Evolutionary conservation across 148 eudicot genomes (phyloP).

Genomic region (Rhododendron kiyosumense): DNA sequence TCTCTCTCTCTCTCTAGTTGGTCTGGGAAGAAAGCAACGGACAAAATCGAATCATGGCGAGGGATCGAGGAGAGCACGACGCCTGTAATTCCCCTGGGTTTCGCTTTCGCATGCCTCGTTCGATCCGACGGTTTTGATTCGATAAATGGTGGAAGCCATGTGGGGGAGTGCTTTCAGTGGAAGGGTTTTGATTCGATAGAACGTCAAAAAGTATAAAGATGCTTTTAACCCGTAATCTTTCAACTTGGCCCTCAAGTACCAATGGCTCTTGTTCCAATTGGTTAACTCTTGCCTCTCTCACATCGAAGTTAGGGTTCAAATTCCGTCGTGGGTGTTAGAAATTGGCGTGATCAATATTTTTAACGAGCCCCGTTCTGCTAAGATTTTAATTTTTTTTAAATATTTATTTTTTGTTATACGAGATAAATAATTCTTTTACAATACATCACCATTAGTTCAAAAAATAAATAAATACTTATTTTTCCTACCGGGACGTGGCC

Average conservation of each 20-base stretch:
- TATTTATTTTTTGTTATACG: no score
- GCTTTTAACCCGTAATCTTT: neutral
- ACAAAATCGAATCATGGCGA: conserved; percentile 9
- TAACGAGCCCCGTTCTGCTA: no score
- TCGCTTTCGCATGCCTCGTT: neutral
- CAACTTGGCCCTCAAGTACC: neutral
- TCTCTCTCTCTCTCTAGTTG: neutral
- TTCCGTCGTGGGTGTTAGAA: no score
- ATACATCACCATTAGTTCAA: no score
- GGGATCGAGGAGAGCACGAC: conserved; percentile 9
- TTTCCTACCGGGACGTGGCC: no score
- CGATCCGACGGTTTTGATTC: conserved; percentile 12
- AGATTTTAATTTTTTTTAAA: no score
- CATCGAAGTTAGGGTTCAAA: no score
- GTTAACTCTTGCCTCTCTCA: no score
- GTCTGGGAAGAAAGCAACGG: conserved; percentile 11
- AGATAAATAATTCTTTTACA: no score
- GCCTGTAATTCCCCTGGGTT: neutral
- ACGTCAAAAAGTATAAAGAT: neutral
- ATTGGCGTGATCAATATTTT: no score
- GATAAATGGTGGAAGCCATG: neutral
- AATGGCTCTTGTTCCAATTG: no score
- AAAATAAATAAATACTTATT: no score
- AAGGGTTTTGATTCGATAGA: neutral
- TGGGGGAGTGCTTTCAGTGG: neutral